These are phyloP conservation scores for Cryptococcus floricola DNA, from an alignment of 1,284 basidiomycete species.

Conservation along the genomic window DNA sequence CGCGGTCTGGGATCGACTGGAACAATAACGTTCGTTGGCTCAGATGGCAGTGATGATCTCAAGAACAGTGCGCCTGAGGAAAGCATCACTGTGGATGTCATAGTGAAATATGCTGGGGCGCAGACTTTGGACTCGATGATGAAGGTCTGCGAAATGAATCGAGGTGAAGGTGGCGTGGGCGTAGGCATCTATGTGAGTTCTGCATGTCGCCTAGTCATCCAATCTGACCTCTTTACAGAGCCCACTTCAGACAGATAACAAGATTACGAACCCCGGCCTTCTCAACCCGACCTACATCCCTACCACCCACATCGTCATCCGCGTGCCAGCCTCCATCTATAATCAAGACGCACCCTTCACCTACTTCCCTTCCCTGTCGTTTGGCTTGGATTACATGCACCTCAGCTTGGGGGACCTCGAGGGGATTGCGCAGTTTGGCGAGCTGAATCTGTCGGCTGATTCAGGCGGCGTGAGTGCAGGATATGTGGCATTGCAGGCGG, in stretches of 20 bases:
- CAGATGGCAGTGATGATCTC: conserved; percentile 28
- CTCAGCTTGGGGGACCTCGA: conserved; percentile 39
- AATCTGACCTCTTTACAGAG: conserved; percentile 17
- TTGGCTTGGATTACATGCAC: conserved; percentile 39
- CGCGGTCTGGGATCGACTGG: conserved; percentile 42
- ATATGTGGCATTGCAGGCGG: conserved; percentile 30
- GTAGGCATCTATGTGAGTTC: conserved; percentile 45
- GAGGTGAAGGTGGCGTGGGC: conserved; percentile 30
- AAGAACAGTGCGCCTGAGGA: conserved; percentile 32
- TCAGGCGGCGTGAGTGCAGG: conserved; percentile 36
- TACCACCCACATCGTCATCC: conserved; percentile 37
- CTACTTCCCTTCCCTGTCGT: conserved; percentile 21
- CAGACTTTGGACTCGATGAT: conserved; percentile 27
- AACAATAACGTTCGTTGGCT: conserved; percentile 42
- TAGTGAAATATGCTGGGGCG: conserved; percentile 29
- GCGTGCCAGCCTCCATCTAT: conserved; percentile 34
- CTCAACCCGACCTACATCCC: conserved; percentile 34
- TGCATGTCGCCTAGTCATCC: background rate
- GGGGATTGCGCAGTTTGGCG: conserved; percentile 31
- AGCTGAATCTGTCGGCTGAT: conserved; percentile 21
- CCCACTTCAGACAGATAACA: conserved; percentile 36
- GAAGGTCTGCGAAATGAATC: conserved; percentile 36
- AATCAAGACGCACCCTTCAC: conserved; percentile 2
- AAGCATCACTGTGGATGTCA: conserved; percentile 39
- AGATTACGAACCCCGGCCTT: conserved; percentile 27